These are phyloP conservation scores for Xylaria cubensis DNA, from an alignment of 495 filamentous ascomycete species.

Conservation along the genomic window DNA sequence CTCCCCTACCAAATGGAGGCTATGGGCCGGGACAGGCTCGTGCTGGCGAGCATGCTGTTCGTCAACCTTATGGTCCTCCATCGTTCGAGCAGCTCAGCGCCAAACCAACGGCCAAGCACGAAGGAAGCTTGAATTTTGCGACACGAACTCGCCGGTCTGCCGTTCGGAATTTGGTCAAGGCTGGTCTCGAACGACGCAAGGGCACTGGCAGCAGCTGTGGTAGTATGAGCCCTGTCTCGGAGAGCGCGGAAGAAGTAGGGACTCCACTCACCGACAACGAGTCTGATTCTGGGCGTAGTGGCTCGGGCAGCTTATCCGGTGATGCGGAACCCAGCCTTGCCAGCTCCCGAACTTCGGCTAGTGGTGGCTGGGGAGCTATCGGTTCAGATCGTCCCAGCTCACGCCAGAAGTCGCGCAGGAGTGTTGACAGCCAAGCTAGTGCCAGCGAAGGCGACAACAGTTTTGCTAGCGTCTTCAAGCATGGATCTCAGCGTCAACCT, in stretches of 20 bases:
- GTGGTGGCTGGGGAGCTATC: constrained; percentile 74
- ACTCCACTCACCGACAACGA: constrained; percentile 77
- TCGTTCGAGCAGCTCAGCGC: constrained; percentile 88
- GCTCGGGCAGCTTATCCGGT: constrained; percentile 81
- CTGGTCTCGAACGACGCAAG: constrained; percentile 84
- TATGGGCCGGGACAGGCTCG: constrained; percentile 94
- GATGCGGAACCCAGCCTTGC: constrained; percentile 72
- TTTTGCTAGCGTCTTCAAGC: constrained; percentile 67
- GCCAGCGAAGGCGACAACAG: constrained; percentile 58
- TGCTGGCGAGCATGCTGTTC: constrained; percentile 91
- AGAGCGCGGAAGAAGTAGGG: constrained; percentile 74
- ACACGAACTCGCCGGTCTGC: constrained; percentile 92
- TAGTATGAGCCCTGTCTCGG: constrained; percentile 88
- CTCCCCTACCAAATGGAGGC: constrained; percentile 77
- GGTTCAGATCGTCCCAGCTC: constrained; percentile 76
- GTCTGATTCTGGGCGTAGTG: constrained; percentile 77
- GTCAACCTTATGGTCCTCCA: constrained; percentile 93
- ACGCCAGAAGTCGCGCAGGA: constrained; percentile 67
- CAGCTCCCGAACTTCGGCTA: constrained; percentile 77
- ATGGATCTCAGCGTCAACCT: constrained; percentile 51
- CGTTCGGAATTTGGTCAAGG: constrained; percentile 87
- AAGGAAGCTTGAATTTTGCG: constrained; percentile 98
- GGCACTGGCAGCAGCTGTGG: constrained; percentile 67
- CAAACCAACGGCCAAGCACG: constrained; percentile 91
- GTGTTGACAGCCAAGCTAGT: constrained; percentile 65